phyloP scores from a whole-genome alignment of 2,329 filamentous ascomycete species.

The Trichoderma sp. region DNA sequence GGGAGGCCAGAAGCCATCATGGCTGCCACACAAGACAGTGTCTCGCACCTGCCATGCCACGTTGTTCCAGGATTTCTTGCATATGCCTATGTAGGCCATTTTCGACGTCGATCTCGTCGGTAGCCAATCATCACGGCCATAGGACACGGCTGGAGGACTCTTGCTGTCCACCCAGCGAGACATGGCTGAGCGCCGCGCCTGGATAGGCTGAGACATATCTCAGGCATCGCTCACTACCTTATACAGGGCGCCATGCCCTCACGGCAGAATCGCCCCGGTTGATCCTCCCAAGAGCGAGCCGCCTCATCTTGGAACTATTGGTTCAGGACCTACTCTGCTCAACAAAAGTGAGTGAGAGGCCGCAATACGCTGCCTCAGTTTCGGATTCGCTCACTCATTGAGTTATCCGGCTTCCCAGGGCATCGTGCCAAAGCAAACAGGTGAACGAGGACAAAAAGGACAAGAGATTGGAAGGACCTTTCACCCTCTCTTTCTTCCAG shows the following conservation, averaged over 20 bases:
- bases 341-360: neutral
- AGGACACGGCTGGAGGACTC: neutral
- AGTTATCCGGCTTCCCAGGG: neutral
- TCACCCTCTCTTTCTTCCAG: neutral
- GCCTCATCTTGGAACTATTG: neutral
- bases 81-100: slow-evolving; percentile 10
- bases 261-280: neutral
- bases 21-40: slow-evolving; percentile 14
- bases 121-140: slow-evolving; percentile 3
- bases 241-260: neutral
- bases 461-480: neutral
- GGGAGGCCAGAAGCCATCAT: neutral
- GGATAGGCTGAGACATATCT: neutral
- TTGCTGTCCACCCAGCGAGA: neutral
- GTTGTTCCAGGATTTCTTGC: slow-evolving; percentile 1
- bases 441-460: neutral
- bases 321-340: neutral
- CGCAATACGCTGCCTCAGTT: neutral
- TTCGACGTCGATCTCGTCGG: neutral
- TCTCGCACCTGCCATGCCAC: neutral
- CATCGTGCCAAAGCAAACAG: neutral
- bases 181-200: neutral
- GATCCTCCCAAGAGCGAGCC: neutral
- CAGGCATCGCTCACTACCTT: neutral
- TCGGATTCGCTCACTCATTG: neutral